Base-by-base conservation (phyloP, 805 yeast species). In the Candida caryicola region DNA sequence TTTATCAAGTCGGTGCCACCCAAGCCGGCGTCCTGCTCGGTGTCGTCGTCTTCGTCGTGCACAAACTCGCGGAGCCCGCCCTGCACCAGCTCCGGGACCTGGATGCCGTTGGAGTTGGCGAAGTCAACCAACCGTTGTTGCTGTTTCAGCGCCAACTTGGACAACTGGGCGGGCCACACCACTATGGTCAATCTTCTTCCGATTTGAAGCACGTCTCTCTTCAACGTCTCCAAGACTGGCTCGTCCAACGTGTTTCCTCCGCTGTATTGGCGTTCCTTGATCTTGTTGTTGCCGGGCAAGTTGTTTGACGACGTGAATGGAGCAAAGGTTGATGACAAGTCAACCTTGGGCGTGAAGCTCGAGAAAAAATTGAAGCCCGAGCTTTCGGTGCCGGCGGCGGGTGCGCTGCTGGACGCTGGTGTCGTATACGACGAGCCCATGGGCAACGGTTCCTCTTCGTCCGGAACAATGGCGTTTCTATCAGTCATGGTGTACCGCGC, bases 221-320 rank as follows among this genome's bases (percentile, higher is more conserved):
- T 52, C 44, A 82, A 58, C 0, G 89, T 82, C 23, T 69, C 62
- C 51, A 66, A 54, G 6, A 82, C 82, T 0, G 88, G 85, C 59
- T 82, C 89, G 51, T 82, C 87, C 9, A 82, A 60, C 2, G 89
- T 82, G 52, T 82, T 84, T 19, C 85, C 85, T 2, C 88, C 88
- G 15, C 78, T 55, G 52, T 72, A 79, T 44, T 76, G 81, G 33
- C 77, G 63, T 51, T 77, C 82, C 31, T 54, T 50, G 28, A 66
- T 50, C 26, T 50, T 55, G 40, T 51, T 58, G 39, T 52, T 52
- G 3, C 47, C 55, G 5, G 41, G 41, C 9, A 41, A 9, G n/a
- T 36, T 36, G 5, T 26, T 19, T 4, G 43, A 25, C 4, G 44
- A 33, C 6, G 60, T 49, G 36, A 64, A 64, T 4, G 68, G 63